Conservation (phyloP, 1,284 basidiomycete species). For the Naganishia albida region DNA sequence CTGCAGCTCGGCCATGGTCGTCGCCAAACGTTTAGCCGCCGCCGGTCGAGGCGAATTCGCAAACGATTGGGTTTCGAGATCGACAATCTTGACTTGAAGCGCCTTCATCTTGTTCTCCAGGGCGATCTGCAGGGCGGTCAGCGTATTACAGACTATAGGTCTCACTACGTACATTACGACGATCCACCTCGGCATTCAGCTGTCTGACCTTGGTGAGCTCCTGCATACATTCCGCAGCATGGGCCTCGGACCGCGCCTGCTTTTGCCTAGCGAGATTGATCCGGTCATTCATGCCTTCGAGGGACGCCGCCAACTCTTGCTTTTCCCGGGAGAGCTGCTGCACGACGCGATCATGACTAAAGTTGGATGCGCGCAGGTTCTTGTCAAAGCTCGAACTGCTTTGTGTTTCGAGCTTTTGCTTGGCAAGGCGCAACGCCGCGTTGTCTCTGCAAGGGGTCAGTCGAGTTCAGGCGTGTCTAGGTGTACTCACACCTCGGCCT, state of each 20-base stretch:
- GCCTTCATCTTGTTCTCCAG: constrained; percentile 81
- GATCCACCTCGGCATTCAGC: constrained; percentile 75
- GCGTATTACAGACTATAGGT: not conserved
- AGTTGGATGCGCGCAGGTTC: constrained; percentile 63
- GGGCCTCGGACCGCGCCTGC: constrained; percentile 75
- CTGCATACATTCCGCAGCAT: constrained; percentile 70
- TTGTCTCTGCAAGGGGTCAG: constrained; percentile 57
- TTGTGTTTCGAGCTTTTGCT: constrained; percentile 75
- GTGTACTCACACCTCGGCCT: constrained; percentile 64
- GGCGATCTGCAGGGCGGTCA: constrained; percentile 60
- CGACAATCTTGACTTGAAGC: constrained; percentile 73
- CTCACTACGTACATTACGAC: constrained; percentile 64
- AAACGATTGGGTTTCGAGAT: constrained; percentile 75
- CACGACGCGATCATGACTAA: constrained; percentile 70
- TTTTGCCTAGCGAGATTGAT: constrained; percentile 70
- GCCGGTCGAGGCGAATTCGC: constrained; percentile 63
- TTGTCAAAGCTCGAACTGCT: constrained; percentile 76
- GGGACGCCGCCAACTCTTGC: constrained; percentile 72
- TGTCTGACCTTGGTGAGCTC: constrained; percentile 72
- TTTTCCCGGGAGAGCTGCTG: constrained; percentile 74
- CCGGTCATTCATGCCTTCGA: constrained; percentile 75
- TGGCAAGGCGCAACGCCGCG: constrained; percentile 73
- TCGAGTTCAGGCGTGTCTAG: not conserved
- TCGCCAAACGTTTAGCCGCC: constrained; percentile 61
- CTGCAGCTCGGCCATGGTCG: constrained; percentile 70